A percentile compares a stretch with the other conserved stretches of the same genome.
These are phyloP conservation scores for Hyparrhenia diplandra DNA, from an alignment of 176 grass and related monocot species.

Conservation along the genomic window DNA sequence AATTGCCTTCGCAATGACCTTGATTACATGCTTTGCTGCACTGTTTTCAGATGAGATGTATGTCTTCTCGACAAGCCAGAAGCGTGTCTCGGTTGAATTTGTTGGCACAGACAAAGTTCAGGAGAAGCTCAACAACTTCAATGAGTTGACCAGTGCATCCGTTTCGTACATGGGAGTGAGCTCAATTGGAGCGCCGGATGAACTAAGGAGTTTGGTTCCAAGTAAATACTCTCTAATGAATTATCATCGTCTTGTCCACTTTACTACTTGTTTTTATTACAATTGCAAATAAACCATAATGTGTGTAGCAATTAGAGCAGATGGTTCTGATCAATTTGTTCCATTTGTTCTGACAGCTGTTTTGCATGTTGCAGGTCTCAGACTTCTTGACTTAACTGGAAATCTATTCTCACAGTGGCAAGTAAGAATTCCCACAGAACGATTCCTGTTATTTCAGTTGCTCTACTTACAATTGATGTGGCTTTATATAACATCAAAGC, in stretches of 20 bases:
- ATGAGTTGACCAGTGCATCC: slow-evolving; percentile 52
- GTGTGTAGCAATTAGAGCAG: not conserved
- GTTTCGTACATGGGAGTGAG: slow-evolving; percentile 85
- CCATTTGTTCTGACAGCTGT: not conserved
- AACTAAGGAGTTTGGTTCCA: slow-evolving; percentile 63
- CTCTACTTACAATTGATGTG: not conserved
- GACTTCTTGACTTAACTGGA: slow-evolving; percentile 89
- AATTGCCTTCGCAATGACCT: not conserved
- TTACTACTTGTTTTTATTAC: not conserved
- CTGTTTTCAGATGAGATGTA: slow-evolving; percentile 83
- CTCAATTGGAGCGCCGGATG: slow-evolving; percentile 39
- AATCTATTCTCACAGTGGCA: slow-evolving; percentile 86
- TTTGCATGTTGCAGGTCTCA: slow-evolving; percentile 70
- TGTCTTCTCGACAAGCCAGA: slow-evolving; percentile 83
- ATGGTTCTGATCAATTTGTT: not conserved
- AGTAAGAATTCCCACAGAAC: slow-evolving; percentile 38
- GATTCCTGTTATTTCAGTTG: not conserved
- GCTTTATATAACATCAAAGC: not conserved
- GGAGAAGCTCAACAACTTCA: slow-evolving; percentile 81
- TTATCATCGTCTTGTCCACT: not conserved
- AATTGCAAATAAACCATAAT: not conserved
- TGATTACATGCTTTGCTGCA: not conserved
- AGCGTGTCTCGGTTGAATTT: slow-evolving; percentile 71
- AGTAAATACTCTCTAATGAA: slow-evolving; percentile 28
- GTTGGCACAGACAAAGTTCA: slow-evolving; percentile 80